A percentile compares a stretch with the other conserved stretches of the same genome.
These are phyloP conservation scores for Magnaporthales sp. DNA, from an alignment of 2,329 filamentous ascomycete genomes.

Conservation along the genomic window DNA sequence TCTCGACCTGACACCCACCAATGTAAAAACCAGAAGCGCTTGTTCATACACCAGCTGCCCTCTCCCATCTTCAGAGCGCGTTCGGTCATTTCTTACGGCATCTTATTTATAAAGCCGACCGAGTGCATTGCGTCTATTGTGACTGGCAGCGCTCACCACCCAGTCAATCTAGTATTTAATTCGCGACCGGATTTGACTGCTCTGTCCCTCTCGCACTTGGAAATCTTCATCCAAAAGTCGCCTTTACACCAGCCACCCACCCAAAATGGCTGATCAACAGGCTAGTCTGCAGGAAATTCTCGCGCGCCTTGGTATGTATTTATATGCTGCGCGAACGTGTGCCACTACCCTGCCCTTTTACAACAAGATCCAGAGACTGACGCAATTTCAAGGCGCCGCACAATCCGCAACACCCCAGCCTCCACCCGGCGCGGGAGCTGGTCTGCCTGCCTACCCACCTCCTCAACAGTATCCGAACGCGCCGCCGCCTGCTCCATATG, in stretches of 20 bases:
- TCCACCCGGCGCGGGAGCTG: not conserved
- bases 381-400: not conserved
- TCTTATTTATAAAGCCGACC: not conserved
- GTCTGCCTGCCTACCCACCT: conserved; percentile 9
- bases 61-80: not conserved
- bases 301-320: conserved; percentile 5
- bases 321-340: not conserved
- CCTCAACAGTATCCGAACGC: conserved; percentile 11
- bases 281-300: conserved; percentile 5
- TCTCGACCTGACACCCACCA: not conserved
- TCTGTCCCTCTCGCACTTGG: not conserved
- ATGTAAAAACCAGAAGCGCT: not conserved
- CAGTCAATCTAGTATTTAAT: not conserved
- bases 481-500: conserved; percentile 12
- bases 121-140: not conserved
- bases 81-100: not conserved
- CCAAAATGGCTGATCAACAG: conserved; percentile 3
- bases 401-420: conserved; percentile 1
- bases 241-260: not conserved
- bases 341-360: not conserved
- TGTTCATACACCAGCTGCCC: not conserved
- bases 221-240: not conserved
- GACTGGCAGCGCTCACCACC: not conserved
- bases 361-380: not conserved
- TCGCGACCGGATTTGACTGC: not conserved